Percentiles rank a stretch among this genome's conserved stretches.
These are phyloP conservation scores for Teunomyces aglyptinius DNA, from an alignment of 805 yeast genomes.

Conservation along the genomic window DNA sequence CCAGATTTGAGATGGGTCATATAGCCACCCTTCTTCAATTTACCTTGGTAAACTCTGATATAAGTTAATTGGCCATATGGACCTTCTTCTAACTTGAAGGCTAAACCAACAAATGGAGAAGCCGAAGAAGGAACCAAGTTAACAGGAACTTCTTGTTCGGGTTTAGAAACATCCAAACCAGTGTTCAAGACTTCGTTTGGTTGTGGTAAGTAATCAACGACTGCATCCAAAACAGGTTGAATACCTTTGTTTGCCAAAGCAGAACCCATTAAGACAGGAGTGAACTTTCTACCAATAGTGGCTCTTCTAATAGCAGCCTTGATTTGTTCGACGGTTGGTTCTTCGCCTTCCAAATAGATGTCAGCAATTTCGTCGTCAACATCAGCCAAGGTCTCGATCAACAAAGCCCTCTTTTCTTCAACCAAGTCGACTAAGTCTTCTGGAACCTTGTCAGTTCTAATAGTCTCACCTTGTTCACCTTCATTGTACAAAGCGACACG, in stretches of 20 bases:
- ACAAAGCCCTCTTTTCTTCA: slow-evolving; percentile 80
- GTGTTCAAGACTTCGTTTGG: slow-evolving; percentile 92
- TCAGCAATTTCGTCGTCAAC: slow-evolving; percentile 98
- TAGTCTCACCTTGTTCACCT: slow-evolving; percentile 83
- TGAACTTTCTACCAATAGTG: slow-evolving; percentile 91
- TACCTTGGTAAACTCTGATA: slow-evolving; percentile 96
- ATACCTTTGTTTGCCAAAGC: slow-evolving; percentile 96
- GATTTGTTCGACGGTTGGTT: slow-evolving; percentile 81
- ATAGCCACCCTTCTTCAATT: slow-evolving; percentile 83
- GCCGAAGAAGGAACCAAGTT: slow-evolving; percentile 68
- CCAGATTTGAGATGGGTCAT: slow-evolving; percentile 89
- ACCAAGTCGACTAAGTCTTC: slow-evolving; percentile 76
- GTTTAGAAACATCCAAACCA: slow-evolving; percentile 71
- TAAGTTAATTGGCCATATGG: slow-evolving; percentile 97
- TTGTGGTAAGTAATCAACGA: slow-evolving; percentile 91
- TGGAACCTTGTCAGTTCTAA: slow-evolving; percentile 68
- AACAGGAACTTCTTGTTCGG: slow-evolving; percentile 52
- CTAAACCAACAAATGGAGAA: slow-evolving; percentile 90
- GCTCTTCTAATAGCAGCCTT: slow-evolving; percentile 89
- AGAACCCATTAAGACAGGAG: slow-evolving; percentile 99
- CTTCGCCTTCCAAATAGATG: slow-evolving; percentile 83
- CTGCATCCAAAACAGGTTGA: slow-evolving; percentile 94
- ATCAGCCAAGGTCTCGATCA: slow-evolving; percentile 95
- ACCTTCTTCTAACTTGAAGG: slow-evolving; percentile 99
- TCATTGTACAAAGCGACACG: slow-evolving; percentile 85